A percentile compares a stretch with the other conserved stretches of the same genome.
Evolutionary conservation across 306 rosid species (phyloP).

Genomic region (Adenanthera pavonina): DNA sequence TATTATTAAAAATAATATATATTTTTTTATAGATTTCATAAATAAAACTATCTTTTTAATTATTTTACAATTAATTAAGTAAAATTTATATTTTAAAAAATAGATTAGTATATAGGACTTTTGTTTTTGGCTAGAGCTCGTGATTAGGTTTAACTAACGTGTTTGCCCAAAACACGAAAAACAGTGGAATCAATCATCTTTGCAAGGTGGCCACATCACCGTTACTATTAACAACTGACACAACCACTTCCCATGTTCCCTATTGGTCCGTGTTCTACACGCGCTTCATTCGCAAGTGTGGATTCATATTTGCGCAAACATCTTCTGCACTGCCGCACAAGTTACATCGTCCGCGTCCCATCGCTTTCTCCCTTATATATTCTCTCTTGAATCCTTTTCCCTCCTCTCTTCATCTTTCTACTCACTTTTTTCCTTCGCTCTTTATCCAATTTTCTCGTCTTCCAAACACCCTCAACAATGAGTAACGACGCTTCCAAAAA

Average conservation of each 20-base stretch:
- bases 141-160: background rate
- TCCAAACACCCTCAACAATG: constrained; percentile 29
- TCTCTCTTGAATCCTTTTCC: constrained; percentile 16
- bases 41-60: too few species aligned
- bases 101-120: too few species aligned
- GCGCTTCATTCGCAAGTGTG: constrained; percentile 33
- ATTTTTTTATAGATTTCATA: too few species aligned
- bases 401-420: constrained; percentile 7
- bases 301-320: background rate
- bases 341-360: background rate
- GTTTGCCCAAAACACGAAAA: background rate
- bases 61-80: too few species aligned
- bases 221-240: constrained; percentile 32
- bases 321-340: background rate
- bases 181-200: background rate
- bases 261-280: constrained; percentile 39
- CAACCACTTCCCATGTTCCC: background rate
- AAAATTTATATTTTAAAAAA: too few species aligned
- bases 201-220: background rate
- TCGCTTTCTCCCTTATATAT: background rate
- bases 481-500: constrained; percentile 5
- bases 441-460: constrained; percentile 17
- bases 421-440: background rate
- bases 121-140: too few species aligned
- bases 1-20: too few species aligned